phyloP scores from a whole-genome alignment of 495 filamentous ascomycete species.

The Penicillium desertorum region DNA sequence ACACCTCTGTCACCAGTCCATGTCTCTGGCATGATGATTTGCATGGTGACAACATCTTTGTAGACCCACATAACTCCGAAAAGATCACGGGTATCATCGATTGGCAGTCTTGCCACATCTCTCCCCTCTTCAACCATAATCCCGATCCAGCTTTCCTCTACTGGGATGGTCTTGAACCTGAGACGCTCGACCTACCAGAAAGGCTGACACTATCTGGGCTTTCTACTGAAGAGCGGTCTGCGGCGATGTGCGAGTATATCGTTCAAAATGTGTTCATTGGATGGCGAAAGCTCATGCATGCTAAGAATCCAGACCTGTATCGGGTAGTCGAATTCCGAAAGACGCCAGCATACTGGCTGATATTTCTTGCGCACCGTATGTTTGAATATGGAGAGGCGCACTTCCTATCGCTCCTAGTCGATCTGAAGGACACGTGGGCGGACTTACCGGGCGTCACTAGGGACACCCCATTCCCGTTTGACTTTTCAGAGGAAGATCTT shows the following conservation, averaged over 20 bases:
- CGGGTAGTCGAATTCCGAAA: constrained; percentile 30
- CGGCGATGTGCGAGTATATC: constrained; percentile 26
- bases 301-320: constrained; percentile 34
- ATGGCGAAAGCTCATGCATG: constrained; percentile 37
- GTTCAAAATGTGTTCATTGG: constrained; percentile 31
- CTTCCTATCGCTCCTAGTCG: constrained; percentile 34
- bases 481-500: constrained; percentile 30
- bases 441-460: constrained; percentile 28
- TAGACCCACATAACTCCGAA: constrained; percentile 35
- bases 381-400: constrained; percentile 40
- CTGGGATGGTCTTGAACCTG: constrained; percentile 34
- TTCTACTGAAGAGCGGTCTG: constrained; percentile 24
- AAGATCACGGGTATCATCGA: constrained; percentile 40
- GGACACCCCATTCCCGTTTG: constrained; percentile 30
- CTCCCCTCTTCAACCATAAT: constrained; percentile 39
- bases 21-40: constrained; percentile 44
- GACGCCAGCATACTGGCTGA: constrained; percentile 32
- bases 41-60: constrained; percentile 43
- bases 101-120: constrained; percentile 39
- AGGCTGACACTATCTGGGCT: constrained; percentile 26
- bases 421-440: constrained; percentile 34
- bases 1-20: constrained; percentile 23
- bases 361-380: constrained; percentile 37
- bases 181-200: constrained; percentile 30
- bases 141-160: constrained; percentile 33